Conservation (phyloP, 768 basidiomycete genomes). For the Ramaria rubella region DNA sequence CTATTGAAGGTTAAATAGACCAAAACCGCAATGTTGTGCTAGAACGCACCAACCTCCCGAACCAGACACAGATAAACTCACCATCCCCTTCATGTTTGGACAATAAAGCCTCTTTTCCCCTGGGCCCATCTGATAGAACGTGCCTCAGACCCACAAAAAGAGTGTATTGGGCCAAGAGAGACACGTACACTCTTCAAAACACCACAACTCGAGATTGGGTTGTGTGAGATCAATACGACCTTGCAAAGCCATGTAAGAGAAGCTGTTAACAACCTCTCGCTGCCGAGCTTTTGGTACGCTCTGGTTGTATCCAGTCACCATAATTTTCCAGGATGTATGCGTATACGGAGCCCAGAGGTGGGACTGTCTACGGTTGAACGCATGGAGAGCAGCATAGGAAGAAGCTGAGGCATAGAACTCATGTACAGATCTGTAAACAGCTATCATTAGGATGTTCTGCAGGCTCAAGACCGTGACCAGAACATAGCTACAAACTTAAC, state of each 20-base stretch:
- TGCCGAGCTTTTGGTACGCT: slow-evolving; percentile 64
- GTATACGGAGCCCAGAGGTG: slow-evolving; percentile 51
- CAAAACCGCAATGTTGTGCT: not conserved
- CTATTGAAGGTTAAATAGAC: slow-evolving; percentile 27
- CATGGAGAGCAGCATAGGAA: slow-evolving; percentile 67
- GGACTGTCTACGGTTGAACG: slow-evolving; percentile 36
- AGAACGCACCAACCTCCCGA: slow-evolving; percentile 77
- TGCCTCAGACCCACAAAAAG: not conserved
- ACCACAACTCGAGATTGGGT: slow-evolving; percentile 65
- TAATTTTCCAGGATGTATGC: slow-evolving; percentile 75
- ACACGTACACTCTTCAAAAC: slow-evolving; percentile 82
- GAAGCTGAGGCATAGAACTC: slow-evolving; percentile 70
- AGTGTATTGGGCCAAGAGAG: not conserved
- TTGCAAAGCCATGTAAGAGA: slow-evolving; percentile 76
- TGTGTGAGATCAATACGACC: slow-evolving; percentile 78
- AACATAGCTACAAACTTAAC: slow-evolving; percentile 55
- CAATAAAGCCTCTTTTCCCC: slow-evolving; percentile 36
- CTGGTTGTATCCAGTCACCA: slow-evolving; percentile 68
- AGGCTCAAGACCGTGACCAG: not conserved
- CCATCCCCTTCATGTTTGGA: slow-evolving; percentile 55
- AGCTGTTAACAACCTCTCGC: slow-evolving; percentile 63
- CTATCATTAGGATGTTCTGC: slow-evolving; percentile 2
- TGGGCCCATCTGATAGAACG: slow-evolving; percentile 39
- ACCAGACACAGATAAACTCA: slow-evolving; percentile 65
- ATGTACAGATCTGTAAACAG: slow-evolving; percentile 54